Evolutionary conservation across 306 rosid genomes (phyloP), one percentile per base, ranked within the genome.

Genomic region (Trifolium pratense): DNA sequence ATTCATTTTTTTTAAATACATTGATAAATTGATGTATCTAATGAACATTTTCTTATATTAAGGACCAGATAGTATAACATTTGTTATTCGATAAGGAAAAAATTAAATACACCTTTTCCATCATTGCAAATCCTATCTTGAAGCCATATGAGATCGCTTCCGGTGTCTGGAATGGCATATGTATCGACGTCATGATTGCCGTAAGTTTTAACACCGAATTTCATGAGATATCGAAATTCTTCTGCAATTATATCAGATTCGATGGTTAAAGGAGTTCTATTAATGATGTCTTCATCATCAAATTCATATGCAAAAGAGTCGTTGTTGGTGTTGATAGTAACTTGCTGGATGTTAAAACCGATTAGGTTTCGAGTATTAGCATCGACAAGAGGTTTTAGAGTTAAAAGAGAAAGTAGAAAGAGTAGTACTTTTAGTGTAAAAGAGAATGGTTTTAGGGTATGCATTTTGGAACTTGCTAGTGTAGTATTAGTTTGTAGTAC

Each of bases 121-220:
- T 32, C 9, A 6, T 34, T 2, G 51, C 70, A 65, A 39, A 17
- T 0, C 18, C 42, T 11, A 9, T 31, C 17, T 11, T 39, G 26
- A 9, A 65, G 32, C 70, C 70, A 65, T 39, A 6, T 65, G 5
- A 18, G 17, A 40, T 65, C 34, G 6, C 70, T 65, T 65, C 70
- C 70, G 0, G 70, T 65, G 36, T 65, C 70, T 40, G 5, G 70
- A 40, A 1, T 65, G 18, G 52, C 70, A 65, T 18, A 0, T 13
- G 32, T 1, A 9, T 20, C 9, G 5, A 3, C 1, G 39, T 34
- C 15, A 11, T n/a, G n/a, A n/a, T 25, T 8, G 1, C 4, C 0
- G 3, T 25, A 58, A 14, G 26, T 16, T 32, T 16, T 62, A 36
- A 64, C 12, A 2, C 16, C 5, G 11, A 64, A 9, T 37, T 21